Conservation (phyloP, 2,329 filamentous ascomycete species). For the Stemphylium beticola region DNA sequence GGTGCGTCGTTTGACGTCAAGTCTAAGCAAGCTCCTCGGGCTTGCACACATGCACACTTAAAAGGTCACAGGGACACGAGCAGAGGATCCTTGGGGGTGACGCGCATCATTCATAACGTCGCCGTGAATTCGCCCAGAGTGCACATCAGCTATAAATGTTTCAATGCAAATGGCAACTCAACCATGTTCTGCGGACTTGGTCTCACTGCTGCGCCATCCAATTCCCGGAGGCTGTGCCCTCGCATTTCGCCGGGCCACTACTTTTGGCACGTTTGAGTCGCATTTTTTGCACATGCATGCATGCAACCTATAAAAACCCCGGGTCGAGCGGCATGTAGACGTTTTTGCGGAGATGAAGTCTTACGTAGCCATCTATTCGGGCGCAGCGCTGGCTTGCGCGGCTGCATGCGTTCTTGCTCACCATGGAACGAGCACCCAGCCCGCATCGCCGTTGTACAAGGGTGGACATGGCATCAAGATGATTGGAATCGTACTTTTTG, state of each 20-base stretch:
- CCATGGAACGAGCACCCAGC: neutral
- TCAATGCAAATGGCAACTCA: conserved; percentile 18
- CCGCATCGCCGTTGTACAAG: neutral
- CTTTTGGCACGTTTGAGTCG: conserved; percentile 19
- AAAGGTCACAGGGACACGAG: conserved; percentile 24
- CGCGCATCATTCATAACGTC: conserved; percentile 15
- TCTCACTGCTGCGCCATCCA: conserved; percentile 28
- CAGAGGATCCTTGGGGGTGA: conserved; percentile 8
- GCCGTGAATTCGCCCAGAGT: conserved; percentile 19
- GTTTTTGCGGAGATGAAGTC: conserved; percentile 19
- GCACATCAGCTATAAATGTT: conserved; percentile 34
- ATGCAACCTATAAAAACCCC: conserved; percentile 19
- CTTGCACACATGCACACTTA: conserved; percentile 17
- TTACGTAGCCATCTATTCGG: conserved; percentile 10
- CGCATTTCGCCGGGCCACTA: conserved; percentile 26
- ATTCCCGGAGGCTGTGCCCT: conserved; percentile 29
- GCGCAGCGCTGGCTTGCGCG: conserved; percentile 24
- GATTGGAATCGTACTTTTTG: neutral
- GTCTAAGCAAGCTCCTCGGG: conserved; percentile 18
- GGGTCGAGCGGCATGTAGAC: conserved; percentile 18
- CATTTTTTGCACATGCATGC: conserved; percentile 8
- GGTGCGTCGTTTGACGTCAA: conserved; percentile 21
- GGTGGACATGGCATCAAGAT: neutral
- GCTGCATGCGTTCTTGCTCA: conserved; percentile 4
- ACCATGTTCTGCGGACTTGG: conserved; percentile 7